A percentile compares a stretch with the other conserved stretches of the same genome.
Conservation (phyloP, 2,329 filamentous ascomycete genomes). For the Ophiostoma pallidulum region DNA sequence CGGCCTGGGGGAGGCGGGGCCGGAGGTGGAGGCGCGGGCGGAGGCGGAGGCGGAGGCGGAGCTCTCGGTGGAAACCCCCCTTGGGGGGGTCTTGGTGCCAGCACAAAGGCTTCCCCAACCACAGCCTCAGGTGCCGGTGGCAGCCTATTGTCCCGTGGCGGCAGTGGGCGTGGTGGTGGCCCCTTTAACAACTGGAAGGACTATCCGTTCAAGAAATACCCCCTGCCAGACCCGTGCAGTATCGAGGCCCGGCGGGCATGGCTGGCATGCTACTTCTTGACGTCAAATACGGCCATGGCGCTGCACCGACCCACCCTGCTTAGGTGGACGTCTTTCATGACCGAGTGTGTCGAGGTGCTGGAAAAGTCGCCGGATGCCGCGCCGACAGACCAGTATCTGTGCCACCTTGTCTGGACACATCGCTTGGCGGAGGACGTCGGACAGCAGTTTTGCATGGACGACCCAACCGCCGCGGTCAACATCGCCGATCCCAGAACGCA, state of each 20-base stretch:
- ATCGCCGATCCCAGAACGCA: conserved; percentile 56
- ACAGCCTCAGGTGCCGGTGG: too few species aligned
- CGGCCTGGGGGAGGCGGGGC: conserved; percentile 26
- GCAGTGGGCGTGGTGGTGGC: neutral
- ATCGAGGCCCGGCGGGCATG: conserved; percentile 49
- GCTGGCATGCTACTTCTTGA: conserved; percentile 50
- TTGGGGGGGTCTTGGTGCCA: too few species aligned
- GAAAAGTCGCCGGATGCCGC: conserved; percentile 44
- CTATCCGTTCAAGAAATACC: conserved; percentile 32
- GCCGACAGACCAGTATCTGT: conserved; percentile 47
- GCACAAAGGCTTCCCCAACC: too few species aligned
- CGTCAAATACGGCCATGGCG: conserved; percentile 51
- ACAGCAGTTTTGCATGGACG: conserved; percentile 57
- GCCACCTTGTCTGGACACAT: conserved; percentile 50
- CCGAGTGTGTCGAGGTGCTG: conserved; percentile 48
- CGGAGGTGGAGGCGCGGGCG: neutral
- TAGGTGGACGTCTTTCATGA: conserved; percentile 51
- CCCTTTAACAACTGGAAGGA: conserved; percentile 28
- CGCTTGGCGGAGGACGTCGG: conserved; percentile 60
- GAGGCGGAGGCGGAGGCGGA: neutral
- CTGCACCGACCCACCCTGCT: conserved; percentile 52
- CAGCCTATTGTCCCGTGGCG: neutral
- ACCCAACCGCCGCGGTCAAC: conserved; percentile 43
- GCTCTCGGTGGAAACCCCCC: too few species aligned
- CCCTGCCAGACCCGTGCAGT: conserved; percentile 41